Conservation (phyloP, 345 rosid genomes). For the Moricandia arvensis region DNA sequence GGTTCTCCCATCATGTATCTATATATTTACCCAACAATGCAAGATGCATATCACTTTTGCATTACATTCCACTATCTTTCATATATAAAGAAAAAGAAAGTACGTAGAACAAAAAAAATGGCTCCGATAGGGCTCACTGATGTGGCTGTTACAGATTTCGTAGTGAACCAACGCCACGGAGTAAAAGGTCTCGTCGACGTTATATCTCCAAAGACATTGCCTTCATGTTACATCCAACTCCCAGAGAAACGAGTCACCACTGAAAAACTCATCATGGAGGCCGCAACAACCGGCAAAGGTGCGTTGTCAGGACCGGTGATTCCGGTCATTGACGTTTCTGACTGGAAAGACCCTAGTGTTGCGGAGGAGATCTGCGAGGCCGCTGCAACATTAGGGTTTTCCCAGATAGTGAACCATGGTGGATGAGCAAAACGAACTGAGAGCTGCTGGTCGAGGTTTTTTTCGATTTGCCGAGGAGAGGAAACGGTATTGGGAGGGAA, state of each 20-base stretch:
- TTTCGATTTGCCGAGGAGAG: slow-evolving; percentile 37
- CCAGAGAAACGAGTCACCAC: slow-evolving; percentile 23
- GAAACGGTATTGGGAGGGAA: slow-evolving; percentile 31
- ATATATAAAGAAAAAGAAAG: not conserved
- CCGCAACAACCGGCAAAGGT: not conserved
- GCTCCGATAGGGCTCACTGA: not conserved
- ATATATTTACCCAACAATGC: not conserved
- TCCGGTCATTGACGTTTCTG: slow-evolving; percentile 17
- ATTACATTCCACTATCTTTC: not conserved
- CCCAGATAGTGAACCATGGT: slow-evolving; percentile 28
- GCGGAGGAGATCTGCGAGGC: slow-evolving; percentile 15
- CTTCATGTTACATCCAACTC: slow-evolving; percentile 38
- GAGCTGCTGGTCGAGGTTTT: slow-evolving; percentile 34
- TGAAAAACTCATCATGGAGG: slow-evolving; percentile 6
- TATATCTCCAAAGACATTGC: slow-evolving; percentile 30
- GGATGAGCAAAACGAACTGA: slow-evolving; percentile 26
- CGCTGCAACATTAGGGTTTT: slow-evolving; percentile 10
- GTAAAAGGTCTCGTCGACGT: slow-evolving; percentile 42
- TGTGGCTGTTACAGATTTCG: slow-evolving; percentile 32
- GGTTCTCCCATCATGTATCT: not conserved
- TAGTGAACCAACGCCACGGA: slow-evolving; percentile 38
- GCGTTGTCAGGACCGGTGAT: not conserved
- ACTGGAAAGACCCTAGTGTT: slow-evolving; percentile 14
- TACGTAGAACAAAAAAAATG: not conserved
- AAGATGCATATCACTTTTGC: not conserved